These are phyloP conservation scores for Dendrostoma leiphaemia DNA, from an alignment of 2,329 filamentous ascomycete genomes.

Conservation along the genomic window DNA sequence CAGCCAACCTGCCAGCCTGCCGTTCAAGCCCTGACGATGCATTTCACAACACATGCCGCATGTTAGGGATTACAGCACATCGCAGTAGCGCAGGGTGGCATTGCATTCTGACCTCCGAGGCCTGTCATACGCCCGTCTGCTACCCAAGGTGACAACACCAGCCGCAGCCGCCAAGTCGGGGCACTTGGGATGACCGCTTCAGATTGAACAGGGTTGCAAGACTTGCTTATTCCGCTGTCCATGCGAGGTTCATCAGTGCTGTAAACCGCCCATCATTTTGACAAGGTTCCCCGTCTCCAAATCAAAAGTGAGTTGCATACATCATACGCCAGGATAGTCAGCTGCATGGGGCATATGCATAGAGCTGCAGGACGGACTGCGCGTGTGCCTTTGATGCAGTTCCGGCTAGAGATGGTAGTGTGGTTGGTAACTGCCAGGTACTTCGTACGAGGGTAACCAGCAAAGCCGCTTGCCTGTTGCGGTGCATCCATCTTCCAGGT, in stretches of 20 bases:
- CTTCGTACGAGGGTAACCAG: too few species aligned
- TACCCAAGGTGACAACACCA: conserved; percentile 7
- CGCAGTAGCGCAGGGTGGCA: conserved; percentile 11
- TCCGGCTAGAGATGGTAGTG: too few species aligned
- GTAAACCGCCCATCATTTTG: background rate
- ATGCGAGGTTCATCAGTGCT: background rate
- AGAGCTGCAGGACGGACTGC: conserved; percentile 10
- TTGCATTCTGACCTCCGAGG: conserved; percentile 10
- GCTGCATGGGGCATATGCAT: conserved; percentile 12
- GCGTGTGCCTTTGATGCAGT: conserved; percentile 8
- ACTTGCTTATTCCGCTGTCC: background rate
- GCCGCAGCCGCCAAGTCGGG: conserved; percentile 7
- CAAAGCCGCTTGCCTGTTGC: too few species aligned
- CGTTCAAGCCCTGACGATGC: too few species aligned
- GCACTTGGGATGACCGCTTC: background rate
- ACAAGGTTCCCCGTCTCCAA: background rate
- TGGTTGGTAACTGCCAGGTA: too few species aligned
- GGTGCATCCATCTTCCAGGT: background rate
- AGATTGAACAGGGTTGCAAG: background rate
- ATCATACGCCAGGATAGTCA: background rate
- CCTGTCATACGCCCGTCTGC: conserved; percentile 8
- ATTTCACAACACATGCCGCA: conserved; percentile 13
- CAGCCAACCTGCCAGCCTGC: background rate
- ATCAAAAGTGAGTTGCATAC: background rate
- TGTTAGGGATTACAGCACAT: background rate